These are phyloP conservation scores for Arabidopsis thaliana DNA, from an alignment of 345 rosid genomes.

Conservation along the genomic window TAIR10.1 NC_003071.7:15486001-15486500, in stretches of 20 bases:
- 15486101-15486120: conserved; percentile 92
- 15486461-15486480: conserved; percentile 42
- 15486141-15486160: conserved; percentile 85
- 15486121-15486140: conserved; percentile 90
- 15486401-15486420: conserved; percentile 17
- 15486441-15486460: conserved; percentile 45
- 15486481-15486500: conserved; percentile 16
- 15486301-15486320: conserved; percentile 25
- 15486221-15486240: background rate
- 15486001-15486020: background rate
- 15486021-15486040: conserved; percentile 2
- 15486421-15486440: conserved; percentile 40
- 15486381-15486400: background rate
- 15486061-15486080: conserved; percentile 59
- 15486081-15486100: conserved; percentile 96
- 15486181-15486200: conserved; percentile 84
- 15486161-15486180: conserved; percentile 73
- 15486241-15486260: background rate
- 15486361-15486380: conserved; percentile 25
- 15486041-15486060: background rate
- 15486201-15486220: conserved; percentile 46
- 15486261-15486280: conserved; percentile 1
- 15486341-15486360: conserved; percentile 38
- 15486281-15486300: conserved; percentile 21
- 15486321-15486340: conserved; percentile 34